Evolutionary conservation across 768 basidiomycete species (phyloP).

Genomic region (Peribolospora baueri): DNA sequence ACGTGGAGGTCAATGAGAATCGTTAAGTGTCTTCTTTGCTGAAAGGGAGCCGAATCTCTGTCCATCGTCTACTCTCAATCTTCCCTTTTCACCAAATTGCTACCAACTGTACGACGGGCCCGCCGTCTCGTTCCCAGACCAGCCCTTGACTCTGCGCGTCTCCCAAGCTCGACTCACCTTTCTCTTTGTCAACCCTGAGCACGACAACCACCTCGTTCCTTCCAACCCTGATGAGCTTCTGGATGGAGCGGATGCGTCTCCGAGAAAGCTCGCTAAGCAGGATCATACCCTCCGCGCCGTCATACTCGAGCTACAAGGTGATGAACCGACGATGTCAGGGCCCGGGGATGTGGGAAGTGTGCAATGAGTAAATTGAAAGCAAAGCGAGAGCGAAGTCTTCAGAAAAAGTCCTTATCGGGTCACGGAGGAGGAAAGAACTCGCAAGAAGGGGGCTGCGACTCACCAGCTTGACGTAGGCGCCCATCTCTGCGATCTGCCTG

Average conservation of each 20-base stretch:
- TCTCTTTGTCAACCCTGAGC: slow-evolving; percentile 93
- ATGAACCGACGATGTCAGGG: neutral
- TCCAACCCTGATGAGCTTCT: slow-evolving; percentile 91
- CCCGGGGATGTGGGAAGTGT: too few relatives aligned
- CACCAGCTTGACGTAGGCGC: slow-evolving; percentile 93
- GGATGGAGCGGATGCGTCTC: slow-evolving; percentile 85
- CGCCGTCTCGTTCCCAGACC: too few relatives aligned
- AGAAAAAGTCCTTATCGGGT: neutral
- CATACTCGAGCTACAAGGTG: slow-evolving; percentile 62
- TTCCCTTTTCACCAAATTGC: too few relatives aligned
- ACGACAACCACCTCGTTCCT: slow-evolving; percentile 98
- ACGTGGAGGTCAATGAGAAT: too few relatives aligned
- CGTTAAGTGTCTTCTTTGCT: too few relatives aligned
- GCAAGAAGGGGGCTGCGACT: slow-evolving; percentile 16
- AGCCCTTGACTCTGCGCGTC: too few relatives aligned
- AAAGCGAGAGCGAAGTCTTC: neutral
- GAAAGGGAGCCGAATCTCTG: too few relatives aligned
- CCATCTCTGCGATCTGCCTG: slow-evolving; percentile 98
- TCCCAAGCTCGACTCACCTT: slow-evolving; percentile 34
- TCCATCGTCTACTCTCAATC: too few relatives aligned
- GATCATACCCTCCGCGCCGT: slow-evolving; percentile 99
- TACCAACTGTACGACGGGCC: too few relatives aligned
- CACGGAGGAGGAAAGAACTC: neutral
- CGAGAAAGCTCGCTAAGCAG: slow-evolving; percentile 90
- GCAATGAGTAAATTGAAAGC: too few relatives aligned